Base-by-base conservation (phyloP, 768 basidiomycete genomes). In the Tricholoma furcatifolium region DNA sequence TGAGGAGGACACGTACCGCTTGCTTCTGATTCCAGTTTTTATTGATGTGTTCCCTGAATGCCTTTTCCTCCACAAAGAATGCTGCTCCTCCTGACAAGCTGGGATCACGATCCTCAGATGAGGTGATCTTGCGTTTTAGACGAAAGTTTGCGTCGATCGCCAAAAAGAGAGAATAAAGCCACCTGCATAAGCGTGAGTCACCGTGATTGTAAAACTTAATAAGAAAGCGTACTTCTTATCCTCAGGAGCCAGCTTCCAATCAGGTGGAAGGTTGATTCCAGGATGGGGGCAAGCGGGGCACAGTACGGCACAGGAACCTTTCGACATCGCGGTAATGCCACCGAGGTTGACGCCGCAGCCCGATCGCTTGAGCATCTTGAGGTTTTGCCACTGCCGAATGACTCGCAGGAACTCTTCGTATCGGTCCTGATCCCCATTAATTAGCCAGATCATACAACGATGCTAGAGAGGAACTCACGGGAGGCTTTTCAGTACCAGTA, bases 281-380 rank as follows among this genome's bases (percentile, higher is more conserved):
- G 63, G 67, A 8, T 68, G 64, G 1, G 65, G 67, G 48, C 64
- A 70, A 6, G 61, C 64, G 15, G 65, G 63, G 44, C 67, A 70
- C 34, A 56, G 20, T 9, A 69, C 47, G 1, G 67, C 66, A 21
- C 62, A 59, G 46, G 61, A 57, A 0, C 66, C 65, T 6, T 36
- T 35, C 27, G 58, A 40, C 8, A 61, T 65, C 4, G 6, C 51
- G 4, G 21, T 43, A n/a, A 60, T 40, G 6, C 67, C 65, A 8
- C 7, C 36, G 14, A 54, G 42, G 20, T 62, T 61, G 49, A 65
- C 54, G 7, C 54, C 63, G 6, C 62, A 18, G 10, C 60, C 66
- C 0, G 55, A 59, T 14, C 58, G 61, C 49, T 66, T 66, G 21
- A 62, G 47, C 58, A 60, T 59, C 46, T 47, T 54, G 11, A 65